Conservation (phyloP, 2,329 filamentous ascomycete genomes). For the Aspergillus caelatus region DNA sequence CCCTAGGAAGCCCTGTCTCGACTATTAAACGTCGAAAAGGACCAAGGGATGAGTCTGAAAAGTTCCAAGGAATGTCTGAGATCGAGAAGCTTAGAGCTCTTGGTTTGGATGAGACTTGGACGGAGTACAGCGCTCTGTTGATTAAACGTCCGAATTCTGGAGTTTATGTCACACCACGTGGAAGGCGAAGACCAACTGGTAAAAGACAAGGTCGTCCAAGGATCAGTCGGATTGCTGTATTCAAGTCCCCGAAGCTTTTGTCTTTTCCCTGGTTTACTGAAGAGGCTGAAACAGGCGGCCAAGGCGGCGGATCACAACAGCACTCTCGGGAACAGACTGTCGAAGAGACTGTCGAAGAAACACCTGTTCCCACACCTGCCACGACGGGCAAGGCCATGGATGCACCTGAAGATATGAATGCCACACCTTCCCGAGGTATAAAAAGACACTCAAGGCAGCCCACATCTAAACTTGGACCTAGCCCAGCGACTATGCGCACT, state of each 20-base stretch:
- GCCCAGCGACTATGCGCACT: background rate
- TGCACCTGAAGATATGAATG: background rate
- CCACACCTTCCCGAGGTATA: background rate
- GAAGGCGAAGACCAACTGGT: slow-evolving; percentile 41
- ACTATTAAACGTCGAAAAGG: slow-evolving; percentile 13
- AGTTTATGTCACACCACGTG: slow-evolving; percentile 44
- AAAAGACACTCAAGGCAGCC: slow-evolving; percentile 17
- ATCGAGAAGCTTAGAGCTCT: slow-evolving; percentile 42
- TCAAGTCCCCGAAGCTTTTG: slow-evolving; percentile 37
- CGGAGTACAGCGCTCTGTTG: slow-evolving; percentile 41
- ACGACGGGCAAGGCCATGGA: background rate
- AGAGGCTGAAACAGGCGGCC: slow-evolving; percentile 8
- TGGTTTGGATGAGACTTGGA: slow-evolving; percentile 46
- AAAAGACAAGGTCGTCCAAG: slow-evolving; percentile 42
- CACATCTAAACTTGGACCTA: background rate
- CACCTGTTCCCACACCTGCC: background rate
- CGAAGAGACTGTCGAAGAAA: background rate
- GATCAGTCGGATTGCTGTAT: slow-evolving; percentile 43
- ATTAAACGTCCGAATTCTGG: slow-evolving; percentile 42
- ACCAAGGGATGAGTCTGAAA: slow-evolving; percentile 22
- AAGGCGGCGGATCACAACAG: slow-evolving; percentile 11
- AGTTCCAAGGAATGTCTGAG: slow-evolving; percentile 36
- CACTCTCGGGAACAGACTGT: background rate
- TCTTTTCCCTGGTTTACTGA: slow-evolving; percentile 41
- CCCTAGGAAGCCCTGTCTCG: background rate